Percentiles rank a stretch among this genome's conserved stretches.
Conservation (phyloP, 1,139 yeast species). For the Magnusiomyces tetraspermus region DNA sequence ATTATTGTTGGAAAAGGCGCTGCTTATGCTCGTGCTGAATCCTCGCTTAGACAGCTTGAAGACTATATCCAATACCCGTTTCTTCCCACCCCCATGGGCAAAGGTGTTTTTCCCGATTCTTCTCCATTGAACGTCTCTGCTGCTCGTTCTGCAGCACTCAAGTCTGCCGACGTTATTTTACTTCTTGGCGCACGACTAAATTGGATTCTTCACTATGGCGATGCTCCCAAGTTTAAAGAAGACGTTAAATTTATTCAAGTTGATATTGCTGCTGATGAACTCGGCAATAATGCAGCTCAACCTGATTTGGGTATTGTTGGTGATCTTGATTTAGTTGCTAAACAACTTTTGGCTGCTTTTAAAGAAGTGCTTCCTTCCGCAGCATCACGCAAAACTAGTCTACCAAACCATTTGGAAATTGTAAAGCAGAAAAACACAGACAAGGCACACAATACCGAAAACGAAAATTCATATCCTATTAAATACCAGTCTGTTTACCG, state of each 20-base stretch:
- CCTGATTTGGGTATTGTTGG: constrained; percentile 41
- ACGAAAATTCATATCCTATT: constrained; percentile 27
- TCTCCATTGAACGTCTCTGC: constrained; percentile 43
- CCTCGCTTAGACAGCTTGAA: constrained; percentile 36
- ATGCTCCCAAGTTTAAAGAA: constrained; percentile 40
- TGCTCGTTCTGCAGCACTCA: constrained; percentile 49
- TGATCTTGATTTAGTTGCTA: constrained; percentile 39
- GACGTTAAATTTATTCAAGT: constrained; percentile 45
- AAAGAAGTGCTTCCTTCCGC: constrained; percentile 13
- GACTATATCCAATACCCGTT: constrained; percentile 40
- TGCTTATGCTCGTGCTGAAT: constrained; percentile 38
- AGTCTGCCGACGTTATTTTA: constrained; percentile 46
- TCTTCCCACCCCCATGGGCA: constrained; percentile 66
- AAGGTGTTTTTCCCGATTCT: constrained; percentile 51
- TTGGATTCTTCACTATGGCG: constrained; percentile 61
- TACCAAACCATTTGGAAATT: constrained; percentile 25
- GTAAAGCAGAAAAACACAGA: constrained; percentile 34
- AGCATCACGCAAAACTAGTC: constrained; percentile 11
- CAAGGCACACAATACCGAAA: constrained; percentile 31
- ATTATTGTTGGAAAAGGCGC: constrained; percentile 58
- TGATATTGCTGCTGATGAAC: constrained; percentile 44
- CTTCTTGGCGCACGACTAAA: constrained; percentile 55
- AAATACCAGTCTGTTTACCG: constrained; percentile 48
- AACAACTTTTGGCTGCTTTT: constrained; percentile 31
- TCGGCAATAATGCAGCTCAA: constrained; percentile 38